phyloP scores from a whole-genome alignment of 495 filamentous ascomycete genomes.

The Penicillium robsamsonii region DNA sequence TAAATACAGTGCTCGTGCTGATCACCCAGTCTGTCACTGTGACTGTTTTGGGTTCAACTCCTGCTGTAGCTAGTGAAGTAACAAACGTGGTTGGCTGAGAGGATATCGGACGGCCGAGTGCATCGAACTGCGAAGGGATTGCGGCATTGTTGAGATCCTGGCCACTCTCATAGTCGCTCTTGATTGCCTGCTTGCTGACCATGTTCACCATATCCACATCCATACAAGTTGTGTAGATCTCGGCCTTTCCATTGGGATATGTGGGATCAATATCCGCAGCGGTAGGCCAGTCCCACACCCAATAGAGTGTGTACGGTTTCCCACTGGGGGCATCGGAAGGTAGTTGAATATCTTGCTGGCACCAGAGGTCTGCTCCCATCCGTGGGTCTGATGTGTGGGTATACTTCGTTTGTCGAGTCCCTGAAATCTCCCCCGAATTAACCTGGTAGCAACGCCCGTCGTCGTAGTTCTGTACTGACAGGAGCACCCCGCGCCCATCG shows the following conservation, averaged over 20 bases:
- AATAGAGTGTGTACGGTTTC: slow-evolving; percentile 71
- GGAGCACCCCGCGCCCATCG: slow-evolving; percentile 66
- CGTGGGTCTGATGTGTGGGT: slow-evolving; percentile 41
- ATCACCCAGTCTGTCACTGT: slow-evolving; percentile 8
- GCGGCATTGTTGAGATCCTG: slow-evolving; percentile 41
- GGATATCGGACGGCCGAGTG: not conserved
- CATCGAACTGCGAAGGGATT: not conserved
- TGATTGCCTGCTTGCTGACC: slow-evolving; percentile 15
- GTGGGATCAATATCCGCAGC: slow-evolving; percentile 42
- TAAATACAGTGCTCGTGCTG: slow-evolving; percentile 2
- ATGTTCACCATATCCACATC: slow-evolving; percentile 62
- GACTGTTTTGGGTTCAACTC: not conserved
- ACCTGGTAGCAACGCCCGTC: slow-evolving; percentile 82
- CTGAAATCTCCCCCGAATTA: slow-evolving; percentile 51
- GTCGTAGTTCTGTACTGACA: slow-evolving; percentile 74
- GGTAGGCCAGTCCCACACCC: slow-evolving; percentile 90
- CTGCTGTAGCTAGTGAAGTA: not conserved
- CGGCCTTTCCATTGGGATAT: slow-evolving; percentile 53
- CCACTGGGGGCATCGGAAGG: slow-evolving; percentile 55
- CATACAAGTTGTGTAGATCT: slow-evolving; percentile 81
- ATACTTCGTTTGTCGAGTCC: slow-evolving; percentile 50
- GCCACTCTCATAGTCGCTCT: slow-evolving; percentile 23
- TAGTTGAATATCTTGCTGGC: slow-evolving; percentile 73
- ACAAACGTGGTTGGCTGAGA: not conserved
- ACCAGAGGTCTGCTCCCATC: slow-evolving; percentile 60